phyloP scores from a whole-genome alignment of 2,329 filamentous ascomycete species.

The Exutisphaerella laricina region DNA sequence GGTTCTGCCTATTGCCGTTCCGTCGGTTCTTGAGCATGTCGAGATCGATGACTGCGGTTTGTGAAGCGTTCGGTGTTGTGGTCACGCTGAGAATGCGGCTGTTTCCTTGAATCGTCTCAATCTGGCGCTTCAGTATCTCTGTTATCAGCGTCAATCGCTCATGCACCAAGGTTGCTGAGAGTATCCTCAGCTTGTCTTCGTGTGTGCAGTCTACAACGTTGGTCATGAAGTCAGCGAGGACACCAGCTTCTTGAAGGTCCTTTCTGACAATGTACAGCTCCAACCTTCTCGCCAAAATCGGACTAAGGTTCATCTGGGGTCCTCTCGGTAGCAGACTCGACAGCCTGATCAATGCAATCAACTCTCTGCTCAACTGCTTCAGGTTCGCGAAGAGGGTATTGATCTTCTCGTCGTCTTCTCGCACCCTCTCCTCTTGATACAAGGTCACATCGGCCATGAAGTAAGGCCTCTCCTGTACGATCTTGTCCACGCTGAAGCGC shows the following conservation, averaged over 20 bases:
- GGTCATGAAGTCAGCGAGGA: conserved; percentile 92
- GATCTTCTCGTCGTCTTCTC: conserved; percentile 51
- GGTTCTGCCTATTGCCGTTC: conserved; percentile 29
- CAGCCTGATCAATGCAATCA: conserved; percentile 76
- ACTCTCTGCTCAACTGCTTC: conserved; percentile 78
- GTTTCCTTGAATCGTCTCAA: conserved; percentile 77
- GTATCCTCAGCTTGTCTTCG: conserved; percentile 83
- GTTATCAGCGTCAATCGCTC: conserved; percentile 75
- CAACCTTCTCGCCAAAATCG: conserved; percentile 76
- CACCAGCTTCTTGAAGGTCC: conserved; percentile 72
- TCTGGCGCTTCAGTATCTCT: conserved; percentile 75
- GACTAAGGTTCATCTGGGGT: conserved; percentile 63
- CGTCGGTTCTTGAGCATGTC: conserved; percentile 40
- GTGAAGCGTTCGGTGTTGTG: conserved; percentile 46
- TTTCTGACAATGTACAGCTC: conserved; percentile 84
- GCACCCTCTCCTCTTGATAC: conserved; percentile 54
- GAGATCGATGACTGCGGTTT: conserved; percentile 37
- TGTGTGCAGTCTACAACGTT: conserved; percentile 82
- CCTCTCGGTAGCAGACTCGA: conserved; percentile 75
- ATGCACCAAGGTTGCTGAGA: conserved; percentile 74
- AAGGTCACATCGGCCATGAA: conserved; percentile 76
- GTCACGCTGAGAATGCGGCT: conserved; percentile 78
- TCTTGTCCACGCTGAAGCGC: conserved; percentile 67
- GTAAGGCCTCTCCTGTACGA: conserved; percentile 73
- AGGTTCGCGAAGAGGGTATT: conserved; percentile 70